Evolutionary conservation across 176 grass and related monocot genomes (phyloP), one percentile per base, ranked within the genome.

Genomic region (Paspalum vaginatum): DNA sequence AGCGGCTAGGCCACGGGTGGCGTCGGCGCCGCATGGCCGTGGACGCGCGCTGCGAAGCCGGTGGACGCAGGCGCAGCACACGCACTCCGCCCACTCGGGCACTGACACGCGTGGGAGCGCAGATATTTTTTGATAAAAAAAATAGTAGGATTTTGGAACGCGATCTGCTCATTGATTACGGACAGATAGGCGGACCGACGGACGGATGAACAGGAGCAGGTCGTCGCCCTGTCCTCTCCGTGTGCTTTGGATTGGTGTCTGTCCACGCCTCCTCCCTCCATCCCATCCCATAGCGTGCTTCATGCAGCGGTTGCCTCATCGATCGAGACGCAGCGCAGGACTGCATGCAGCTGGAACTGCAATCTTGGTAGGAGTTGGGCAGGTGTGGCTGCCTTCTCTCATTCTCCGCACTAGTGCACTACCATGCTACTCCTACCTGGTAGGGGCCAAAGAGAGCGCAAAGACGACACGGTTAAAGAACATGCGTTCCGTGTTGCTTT

Each of bases 401-500:
- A n/a, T n/a, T n/a, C n/a, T n/a, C n/a, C n/a, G n/a, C n/a, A n/a
- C n/a, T n/a, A n/a, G n/a, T n/a, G n/a, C n/a, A n/a, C n/a, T n/a
- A n/a, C n/a, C 58, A 22, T 20, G 47, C 46, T 59, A 55, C 54
- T 71, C 74, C 51, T 51, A 69, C 38, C 32, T 81, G 78, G 63
- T 32, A 32, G 11, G 5, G 0, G 0, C 18, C 1, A 32, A 32
- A 32, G 32, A 32, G 32, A 32, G 32, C 3, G 32, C 32, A 59
- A 60, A n/a, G n/a, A n/a, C n/a, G n/a, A n/a, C n/a, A n/a, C n/a
- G n/a, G n/a, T n/a, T n/a, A n/a, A n/a, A 84, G 44, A 75, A 75
- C 81, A 68, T 69, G 81, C 72, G 17, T 38, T 46, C 11, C 50
- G 3, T 56, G 72, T 74, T 87, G 81, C 72, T 87, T 70, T 84